Percentiles rank a stretch among this genome's conserved stretches.
phyloP scores from a whole-genome alignment of 208 protist species.

The Trypanosoma avium region DNA sequence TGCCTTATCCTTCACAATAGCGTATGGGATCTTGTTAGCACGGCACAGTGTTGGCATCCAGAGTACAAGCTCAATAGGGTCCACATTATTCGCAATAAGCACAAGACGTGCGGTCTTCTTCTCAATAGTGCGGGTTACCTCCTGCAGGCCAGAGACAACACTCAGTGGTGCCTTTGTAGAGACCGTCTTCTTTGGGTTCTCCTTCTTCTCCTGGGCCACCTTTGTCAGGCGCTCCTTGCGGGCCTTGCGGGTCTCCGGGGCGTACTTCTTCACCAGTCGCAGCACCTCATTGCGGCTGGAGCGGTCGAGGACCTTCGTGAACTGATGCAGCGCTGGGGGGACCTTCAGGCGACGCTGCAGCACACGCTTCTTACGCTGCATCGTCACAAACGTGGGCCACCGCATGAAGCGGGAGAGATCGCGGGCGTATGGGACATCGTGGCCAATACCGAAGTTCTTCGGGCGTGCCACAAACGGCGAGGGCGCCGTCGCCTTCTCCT shows the following conservation, averaged over 20 bases:
- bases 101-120: constrained; percentile 99
- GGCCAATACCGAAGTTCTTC: constrained; percentile 93
- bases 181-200: constrained; percentile 73
- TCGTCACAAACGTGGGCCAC: constrained; percentile 98
- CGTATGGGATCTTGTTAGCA: constrained; percentile 99
- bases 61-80: constrained; percentile 99
- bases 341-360: constrained; percentile 98
- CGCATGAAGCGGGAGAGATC: constrained; percentile 98
- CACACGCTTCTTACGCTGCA: constrained; percentile 98
- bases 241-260: constrained; percentile 94
- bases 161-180: constrained; percentile 86
- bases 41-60: constrained; percentile 99
- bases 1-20: constrained; percentile 99
- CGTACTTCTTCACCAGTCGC: constrained; percentile 98
- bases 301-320: constrained; percentile 93
- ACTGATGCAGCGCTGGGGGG: constrained; percentile 86
- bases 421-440: constrained; percentile 91
- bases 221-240: constrained; percentile 95
- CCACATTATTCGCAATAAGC: constrained; percentile 99
- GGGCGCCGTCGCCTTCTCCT: constrained; percentile 39
- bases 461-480: constrained; percentile 79
- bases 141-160: constrained; percentile 97
- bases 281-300: constrained; percentile 96
- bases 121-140: constrained; percentile 98
- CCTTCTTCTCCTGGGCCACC: constrained; percentile 93